A percentile compares a stretch with the other conserved stretches of the same genome.
These are phyloP conservation scores for Nematocida major DNA, from an alignment of 371 early-diverging fungal genomes.

Conservation along the genomic window DNA sequence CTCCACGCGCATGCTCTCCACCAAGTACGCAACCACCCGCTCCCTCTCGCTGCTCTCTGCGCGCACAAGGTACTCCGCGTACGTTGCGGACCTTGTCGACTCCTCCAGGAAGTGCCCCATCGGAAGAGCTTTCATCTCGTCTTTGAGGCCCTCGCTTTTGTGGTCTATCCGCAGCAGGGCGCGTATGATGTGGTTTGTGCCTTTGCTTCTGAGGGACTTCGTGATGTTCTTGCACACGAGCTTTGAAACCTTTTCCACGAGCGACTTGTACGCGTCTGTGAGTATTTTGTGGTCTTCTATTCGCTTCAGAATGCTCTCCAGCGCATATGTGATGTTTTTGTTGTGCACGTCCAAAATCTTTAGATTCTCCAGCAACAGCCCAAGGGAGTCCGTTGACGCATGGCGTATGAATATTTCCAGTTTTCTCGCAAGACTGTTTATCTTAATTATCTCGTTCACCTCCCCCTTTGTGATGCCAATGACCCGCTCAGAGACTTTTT, in stretches of 20 bases:
- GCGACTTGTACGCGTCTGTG: neutral
- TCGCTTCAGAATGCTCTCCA: conserved; percentile 23
- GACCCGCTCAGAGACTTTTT: neutral
- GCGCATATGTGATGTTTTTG: conserved; percentile 21
- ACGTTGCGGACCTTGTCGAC: conserved; percentile 20
- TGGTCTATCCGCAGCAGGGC: neutral
- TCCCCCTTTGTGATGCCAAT: neutral
- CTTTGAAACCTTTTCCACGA: neutral
- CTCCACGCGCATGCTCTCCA: conserved; percentile 1
- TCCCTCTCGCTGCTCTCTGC: conserved; percentile 18
- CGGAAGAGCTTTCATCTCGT: neutral
- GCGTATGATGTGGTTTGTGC: conserved; percentile 44
- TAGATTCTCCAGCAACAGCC: neutral
- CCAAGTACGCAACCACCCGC: neutral
- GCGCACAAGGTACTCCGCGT: conserved; percentile 12
- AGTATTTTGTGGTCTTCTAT: conserved; percentile 4
- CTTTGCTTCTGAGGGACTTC: conserved; percentile 37
- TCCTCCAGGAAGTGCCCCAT: conserved; percentile 19
- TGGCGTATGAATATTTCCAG: conserved; percentile 24
- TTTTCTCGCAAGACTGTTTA: neutral
- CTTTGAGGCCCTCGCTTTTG: neutral
- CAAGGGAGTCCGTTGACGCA: neutral
- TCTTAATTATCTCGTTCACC: neutral
- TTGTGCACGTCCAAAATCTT: conserved; percentile 18
- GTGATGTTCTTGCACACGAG: neutral